Evolutionary conservation across 192 early-diverging fungal genomes (phyloP).

Genomic region (Dimargaris xerosporica): DNA sequence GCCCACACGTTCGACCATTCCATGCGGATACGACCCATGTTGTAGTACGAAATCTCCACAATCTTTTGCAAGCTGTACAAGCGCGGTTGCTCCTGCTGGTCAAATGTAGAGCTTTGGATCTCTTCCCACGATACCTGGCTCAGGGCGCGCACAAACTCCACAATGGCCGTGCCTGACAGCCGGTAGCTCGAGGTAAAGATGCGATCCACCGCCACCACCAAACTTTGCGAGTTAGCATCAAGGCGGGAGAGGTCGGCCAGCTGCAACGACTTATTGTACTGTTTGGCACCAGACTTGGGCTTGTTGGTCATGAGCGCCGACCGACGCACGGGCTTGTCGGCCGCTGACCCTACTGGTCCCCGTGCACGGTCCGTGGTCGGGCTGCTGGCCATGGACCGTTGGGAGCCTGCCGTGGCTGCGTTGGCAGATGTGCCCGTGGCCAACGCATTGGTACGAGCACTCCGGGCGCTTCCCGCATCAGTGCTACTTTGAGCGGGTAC

Average conservation of each 20-base stretch:
- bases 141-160: constrained; percentile 76
- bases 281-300: background rate
- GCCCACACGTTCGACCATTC: constrained; percentile 92
- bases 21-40: constrained; percentile 87
- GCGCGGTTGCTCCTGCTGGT: constrained; percentile 39
- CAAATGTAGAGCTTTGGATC: constrained; percentile 44
- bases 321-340: background rate
- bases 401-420: background rate
- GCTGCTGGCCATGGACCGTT: background rate
- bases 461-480: background rate
- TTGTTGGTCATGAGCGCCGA: background rate
- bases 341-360: background rate
- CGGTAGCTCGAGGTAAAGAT: constrained; percentile 68
- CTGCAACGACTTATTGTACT: constrained; percentile 1
- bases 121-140: constrained; percentile 80
- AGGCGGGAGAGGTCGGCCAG: constrained; percentile 43
- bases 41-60: constrained; percentile 94
- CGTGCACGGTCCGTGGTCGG: background rate
- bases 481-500: background rate
- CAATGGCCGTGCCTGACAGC: constrained; percentile 67
- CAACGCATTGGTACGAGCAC: background rate
- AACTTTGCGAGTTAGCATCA: constrained; percentile 46
- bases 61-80: constrained; percentile 89
- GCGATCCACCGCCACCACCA: constrained; percentile 69
- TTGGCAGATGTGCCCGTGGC: background rate